Percentiles rank a stretch among this genome's conserved stretches.
Conservation (phyloP, 2,329 filamentous ascomycete genomes). For the Phoma sp. region DNA sequence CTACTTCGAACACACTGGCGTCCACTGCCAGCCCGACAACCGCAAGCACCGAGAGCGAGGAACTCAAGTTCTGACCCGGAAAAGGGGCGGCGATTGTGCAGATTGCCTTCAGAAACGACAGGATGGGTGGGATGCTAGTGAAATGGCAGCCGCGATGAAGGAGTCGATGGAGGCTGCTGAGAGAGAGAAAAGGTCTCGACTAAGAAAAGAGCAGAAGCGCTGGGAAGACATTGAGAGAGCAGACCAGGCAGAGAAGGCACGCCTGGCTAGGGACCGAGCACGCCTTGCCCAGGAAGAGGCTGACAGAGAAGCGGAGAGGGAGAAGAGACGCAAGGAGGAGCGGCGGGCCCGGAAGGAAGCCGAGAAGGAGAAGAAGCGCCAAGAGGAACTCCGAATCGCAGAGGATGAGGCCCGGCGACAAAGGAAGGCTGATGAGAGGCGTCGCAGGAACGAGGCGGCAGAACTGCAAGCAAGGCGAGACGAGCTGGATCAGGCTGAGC, state of each 20-base stretch:
- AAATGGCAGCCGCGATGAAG: not conserved
- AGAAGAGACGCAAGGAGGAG: not conserved
- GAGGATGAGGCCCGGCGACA: not conserved
- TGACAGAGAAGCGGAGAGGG: conserved; percentile 1
- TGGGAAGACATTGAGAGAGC: not conserved
- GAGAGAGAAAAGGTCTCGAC: not conserved
- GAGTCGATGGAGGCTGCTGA: not conserved
- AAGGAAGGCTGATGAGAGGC: not conserved
- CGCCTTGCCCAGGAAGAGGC: not conserved
- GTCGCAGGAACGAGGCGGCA: not conserved
- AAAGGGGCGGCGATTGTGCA: conserved; percentile 24
- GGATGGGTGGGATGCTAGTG: not conserved
- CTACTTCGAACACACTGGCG: conserved; percentile 18
- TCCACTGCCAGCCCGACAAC: conserved; percentile 28
- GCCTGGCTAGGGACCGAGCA: not conserved
- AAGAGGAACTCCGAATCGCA: not conserved
- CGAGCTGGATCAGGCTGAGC: not conserved
- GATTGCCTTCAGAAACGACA: conserved; percentile 15
- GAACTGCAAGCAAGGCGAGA: not conserved
- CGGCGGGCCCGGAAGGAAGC: not conserved
- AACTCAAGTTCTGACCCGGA: conserved; percentile 17
- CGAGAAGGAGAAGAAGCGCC: not conserved
- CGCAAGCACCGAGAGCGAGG: conserved; percentile 18
- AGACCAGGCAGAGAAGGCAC: conserved; percentile 1
- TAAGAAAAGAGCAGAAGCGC: not conserved